Evolutionary conservation across 495 filamentous ascomycete genomes (phyloP), one percentile per base, ranked within the genome.

Genomic region (Lepraria neglecta): DNA sequence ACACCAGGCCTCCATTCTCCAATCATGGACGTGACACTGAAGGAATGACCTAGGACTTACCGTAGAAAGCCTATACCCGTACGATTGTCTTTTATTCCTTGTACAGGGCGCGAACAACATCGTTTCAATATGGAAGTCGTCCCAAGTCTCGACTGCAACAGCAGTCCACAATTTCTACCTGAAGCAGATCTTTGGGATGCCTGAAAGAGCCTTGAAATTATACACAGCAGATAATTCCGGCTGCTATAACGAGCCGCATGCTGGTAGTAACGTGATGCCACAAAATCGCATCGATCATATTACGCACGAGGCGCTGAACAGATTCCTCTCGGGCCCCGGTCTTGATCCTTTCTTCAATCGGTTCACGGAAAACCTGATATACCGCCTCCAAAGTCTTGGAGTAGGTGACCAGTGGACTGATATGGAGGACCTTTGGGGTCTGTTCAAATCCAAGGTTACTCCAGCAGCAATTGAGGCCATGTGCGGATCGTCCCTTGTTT

Each of bases 381-480:
- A 28, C 21, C 10, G 46, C 3, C 24, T 50, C 27, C 24, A 27
- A 19, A 28, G 11, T 27, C 14, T 1, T 50, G n/a, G 24, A 46
- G 31, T 59, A 51, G 17, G 66, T 61, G 58, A n/a, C 60, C 50
- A 63, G 44, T 45, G 59, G 56, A 21, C 58, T 56, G 44, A 59
- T 27, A 15, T 27, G n/a, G 24, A 66, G 21, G 65, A 65, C 56
- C 46, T 75, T 10, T 72, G 62, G 47, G 35, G n/a, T 19, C 66
- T 75, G 56, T n/a, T 75, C 19, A 59, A 68, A 45, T 15, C 50
- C 21, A 24, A 60, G 1, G 64, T 72, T 47, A 70, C 71, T 61
- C 56, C 28, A 42, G 70, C 72, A 21, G 55, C 67, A 11, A 61
- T 61, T 27, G 53, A 56, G 27, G 59, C 70, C 1, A 45, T 75